A percentile compares a stretch with the other conserved stretches of the same genome.
Evolutionary conservation across 306 rosid species (phyloP).

Genomic region (apple (Malus domestica)): DNA sequence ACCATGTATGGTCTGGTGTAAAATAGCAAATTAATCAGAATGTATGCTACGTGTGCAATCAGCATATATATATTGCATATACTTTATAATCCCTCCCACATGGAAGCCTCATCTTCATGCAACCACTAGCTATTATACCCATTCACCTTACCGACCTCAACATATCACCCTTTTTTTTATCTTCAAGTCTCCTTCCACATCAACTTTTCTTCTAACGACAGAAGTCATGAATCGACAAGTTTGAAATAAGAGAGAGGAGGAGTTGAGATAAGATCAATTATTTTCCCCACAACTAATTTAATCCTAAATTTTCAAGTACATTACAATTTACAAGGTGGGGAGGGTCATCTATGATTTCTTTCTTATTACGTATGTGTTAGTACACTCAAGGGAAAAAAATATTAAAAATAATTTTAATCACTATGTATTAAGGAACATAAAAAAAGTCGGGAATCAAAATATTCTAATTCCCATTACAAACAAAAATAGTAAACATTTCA

Average conservation of each 20-base stretch:
- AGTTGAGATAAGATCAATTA: not conserved
- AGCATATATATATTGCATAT: too few species aligned
- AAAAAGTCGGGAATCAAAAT: too few species aligned
- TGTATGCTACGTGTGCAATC: not conserved
- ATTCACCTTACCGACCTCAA: not conserved
- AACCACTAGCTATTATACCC: not conserved
- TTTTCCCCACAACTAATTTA: too few species aligned
- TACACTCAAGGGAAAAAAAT: not conserved
- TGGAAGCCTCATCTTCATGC: slow-evolving; percentile 13
- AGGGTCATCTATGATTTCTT: too few species aligned
- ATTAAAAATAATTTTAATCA: too few species aligned
- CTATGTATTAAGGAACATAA: too few species aligned
- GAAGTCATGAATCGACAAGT: not conserved
- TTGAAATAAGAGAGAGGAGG: not conserved
- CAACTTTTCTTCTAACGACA: too few species aligned
- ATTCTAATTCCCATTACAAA: not conserved
- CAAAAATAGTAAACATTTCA: not conserved
- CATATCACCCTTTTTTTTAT: not conserved
- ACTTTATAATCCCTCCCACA: not conserved
- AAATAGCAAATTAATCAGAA: not conserved
- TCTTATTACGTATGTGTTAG: not conserved
- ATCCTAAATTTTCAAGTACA: too few species aligned
- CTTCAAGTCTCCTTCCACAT: not conserved
- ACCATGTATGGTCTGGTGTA: not conserved
- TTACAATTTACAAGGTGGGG: too few species aligned